Conservation (phyloP, 495 filamentous ascomycete species). For the Tuber brumale region DNA sequence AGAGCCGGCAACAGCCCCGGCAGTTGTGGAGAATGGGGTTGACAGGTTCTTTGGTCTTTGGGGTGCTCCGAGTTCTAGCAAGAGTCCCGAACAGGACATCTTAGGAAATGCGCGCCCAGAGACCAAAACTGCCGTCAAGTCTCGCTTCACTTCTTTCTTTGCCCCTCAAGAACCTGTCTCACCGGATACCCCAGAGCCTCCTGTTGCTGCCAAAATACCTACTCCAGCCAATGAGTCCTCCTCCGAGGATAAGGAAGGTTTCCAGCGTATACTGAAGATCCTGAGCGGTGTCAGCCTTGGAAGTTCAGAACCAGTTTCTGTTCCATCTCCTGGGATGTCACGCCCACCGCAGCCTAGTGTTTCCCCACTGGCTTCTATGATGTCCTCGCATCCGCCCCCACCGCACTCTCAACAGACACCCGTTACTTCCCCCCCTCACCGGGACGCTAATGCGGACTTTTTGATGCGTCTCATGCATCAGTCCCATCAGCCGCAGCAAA, state of each 20-base stretch:
- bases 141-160: constrained; percentile 81
- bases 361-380: constrained; percentile 24
- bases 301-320: constrained; percentile 21
- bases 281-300: constrained; percentile 52
- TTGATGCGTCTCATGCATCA: constrained; percentile 42
- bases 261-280: constrained; percentile 81
- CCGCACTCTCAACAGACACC: constrained; percentile 23
- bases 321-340: constrained; percentile 17
- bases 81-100: constrained; percentile 46
- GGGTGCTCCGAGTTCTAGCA: constrained; percentile 46
- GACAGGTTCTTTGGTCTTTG: constrained; percentile 79
- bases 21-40: constrained; percentile 58
- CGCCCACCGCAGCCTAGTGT: constrained; percentile 36
- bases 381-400: constrained; percentile 34
- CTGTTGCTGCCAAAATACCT: constrained; percentile 32
- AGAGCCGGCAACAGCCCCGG: constrained; percentile 27
- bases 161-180: constrained; percentile 55
- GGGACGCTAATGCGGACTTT: constrained; percentile 33
- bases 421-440: constrained; percentile 13
- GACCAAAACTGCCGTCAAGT: constrained; percentile 54
- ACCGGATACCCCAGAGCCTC: constrained; percentile 52
- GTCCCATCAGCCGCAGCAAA: constrained; percentile 38
- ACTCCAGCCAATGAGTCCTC: constrained; percentile 46
- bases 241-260: constrained; percentile 78
- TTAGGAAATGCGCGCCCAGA: constrained; percentile 42